These are phyloP conservation scores for Fusarium sp. DNA, from an alignment of 2,329 filamentous ascomycete species.

Conservation along the genomic window DNA sequence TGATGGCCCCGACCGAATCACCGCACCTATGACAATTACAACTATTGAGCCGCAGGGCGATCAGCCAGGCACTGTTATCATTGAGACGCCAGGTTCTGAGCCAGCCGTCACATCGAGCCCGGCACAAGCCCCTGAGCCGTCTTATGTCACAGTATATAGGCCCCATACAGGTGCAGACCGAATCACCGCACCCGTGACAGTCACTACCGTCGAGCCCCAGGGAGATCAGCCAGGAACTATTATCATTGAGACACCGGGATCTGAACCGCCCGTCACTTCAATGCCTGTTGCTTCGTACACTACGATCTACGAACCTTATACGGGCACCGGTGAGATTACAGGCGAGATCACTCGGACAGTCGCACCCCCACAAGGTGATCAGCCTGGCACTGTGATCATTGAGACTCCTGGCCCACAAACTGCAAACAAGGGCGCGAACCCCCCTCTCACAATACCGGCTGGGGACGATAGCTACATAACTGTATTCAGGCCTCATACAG, in stretches of 20 bases:
- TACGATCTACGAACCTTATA: slow-evolving; percentile 29
- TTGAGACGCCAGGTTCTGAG: slow-evolving; percentile 8
- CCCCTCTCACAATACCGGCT: slow-evolving; percentile 24
- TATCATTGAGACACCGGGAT: slow-evolving; percentile 22
- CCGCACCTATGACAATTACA: not conserved
- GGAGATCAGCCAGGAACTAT: slow-evolving; percentile 21
- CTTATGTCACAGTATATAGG: slow-evolving; percentile 14
- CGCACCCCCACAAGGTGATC: slow-evolving; percentile 13
- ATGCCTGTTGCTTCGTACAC: slow-evolving; percentile 11
- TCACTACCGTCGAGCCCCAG: slow-evolving; percentile 14
- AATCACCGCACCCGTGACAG: slow-evolving; percentile 7
- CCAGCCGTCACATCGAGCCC: not conserved
- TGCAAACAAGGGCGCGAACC: slow-evolving; percentile 18
- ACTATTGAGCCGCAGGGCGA: slow-evolving; percentile 11
- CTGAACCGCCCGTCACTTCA: not conserved
- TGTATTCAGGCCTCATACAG: slow-evolving; percentile 7
- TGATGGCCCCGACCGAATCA: not conserved
- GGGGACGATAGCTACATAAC: slow-evolving; percentile 18
- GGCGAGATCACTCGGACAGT: slow-evolving; percentile 9
- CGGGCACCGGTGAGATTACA: slow-evolving; percentile 20
- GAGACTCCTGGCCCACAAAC: slow-evolving; percentile 19
- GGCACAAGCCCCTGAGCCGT: not conserved
- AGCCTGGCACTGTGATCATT: slow-evolving; percentile 31
- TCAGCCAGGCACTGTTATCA: slow-evolving; percentile 22
- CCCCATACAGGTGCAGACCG: slow-evolving; percentile 7